These are phyloP conservation scores for Lentinula sp. DNA, from an alignment of 768 basidiomycete genomes.

Conservation along the genomic window DNA sequence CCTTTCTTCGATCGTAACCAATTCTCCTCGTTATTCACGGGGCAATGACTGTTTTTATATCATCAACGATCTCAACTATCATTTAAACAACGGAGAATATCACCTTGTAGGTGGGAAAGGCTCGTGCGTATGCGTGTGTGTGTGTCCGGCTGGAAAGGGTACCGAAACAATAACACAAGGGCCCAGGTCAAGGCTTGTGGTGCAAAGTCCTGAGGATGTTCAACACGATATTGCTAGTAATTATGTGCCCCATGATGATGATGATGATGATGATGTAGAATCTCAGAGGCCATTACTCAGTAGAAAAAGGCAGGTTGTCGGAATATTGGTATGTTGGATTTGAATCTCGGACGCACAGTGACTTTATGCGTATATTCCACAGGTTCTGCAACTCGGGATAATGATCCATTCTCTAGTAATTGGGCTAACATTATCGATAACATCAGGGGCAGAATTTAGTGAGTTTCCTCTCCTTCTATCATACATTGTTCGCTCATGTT, in stretches of 20 bases:
- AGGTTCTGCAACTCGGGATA: slow-evolving; percentile 81
- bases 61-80: slow-evolving; percentile 12
- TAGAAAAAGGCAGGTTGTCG: slow-evolving; percentile 61
- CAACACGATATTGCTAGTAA: not conserved
- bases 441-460: slow-evolving; percentile 69
- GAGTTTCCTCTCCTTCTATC: slow-evolving; percentile 18
- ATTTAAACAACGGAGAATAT: slow-evolving; percentile 12
- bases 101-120: slow-evolving; percentile 8
- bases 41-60: slow-evolving; percentile 13
- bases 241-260: not conserved
- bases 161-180: not conserved
- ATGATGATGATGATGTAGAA: slow-evolving; percentile 4
- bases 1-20: slow-evolving; percentile 11
- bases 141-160: slow-evolving; percentile 6
- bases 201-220: not conserved
- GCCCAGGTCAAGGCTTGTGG: not conserved
- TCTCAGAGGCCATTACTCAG: slow-evolving; percentile 31
- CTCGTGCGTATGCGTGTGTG: slow-evolving; percentile 10
- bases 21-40: slow-evolving; percentile 10
- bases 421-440: slow-evolving; percentile 70
- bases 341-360: not conserved
- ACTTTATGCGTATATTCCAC: not conserved
- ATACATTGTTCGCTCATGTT: not conserved
- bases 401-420: slow-evolving; percentile 83
- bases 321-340: slow-evolving; percentile 53